Base-by-base conservation (phyloP, 2,329 filamentous ascomycete genomes). In the Colletotrichum musicola region DNA sequence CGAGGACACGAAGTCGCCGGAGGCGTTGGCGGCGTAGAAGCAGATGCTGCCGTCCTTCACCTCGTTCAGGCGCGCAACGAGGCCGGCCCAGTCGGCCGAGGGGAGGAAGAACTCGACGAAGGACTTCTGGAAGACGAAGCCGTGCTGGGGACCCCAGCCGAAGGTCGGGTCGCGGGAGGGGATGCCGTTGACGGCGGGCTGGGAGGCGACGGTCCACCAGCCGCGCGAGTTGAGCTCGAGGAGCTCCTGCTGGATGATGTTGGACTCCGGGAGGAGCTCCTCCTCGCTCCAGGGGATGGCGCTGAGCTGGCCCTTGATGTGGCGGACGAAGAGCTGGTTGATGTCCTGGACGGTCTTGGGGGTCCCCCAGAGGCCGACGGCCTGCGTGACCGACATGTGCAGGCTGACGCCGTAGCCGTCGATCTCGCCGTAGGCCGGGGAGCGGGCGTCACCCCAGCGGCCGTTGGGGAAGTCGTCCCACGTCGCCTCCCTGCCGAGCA, bases 381-480 rank as follows among this genome's bases (percentile, higher is more conserved):
- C 96, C 76, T 95, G 90, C 2, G 90, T 87, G n/a, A 93, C 89
- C 0, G 93, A 93, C 77, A 98, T 93, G 81, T 98, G 96, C 46
- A 99, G 85, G 64, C 92, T 96, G n/a, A 97, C 94, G 12, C 96
- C 96, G 77, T 98, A 98, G n/a, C 95, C 95, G 76, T 98, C 95
- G 68, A 98, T 98, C 79, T 98, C 94, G 75, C 95, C 95, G 77
- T 97, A 98, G 0, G 95, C 95, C 1, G 94, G 94, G 3, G 94
- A 97, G 60, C 95, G 89, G 4, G 95, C 93, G 75, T 98, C 95
- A 77, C 95, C 95, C 90, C 95, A 98, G 63, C 95, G 89, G 30
- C 95, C 96, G 83, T 98, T 98, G 71, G 95, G 95, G 79, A 94
- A 99, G 77, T 99, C 96, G 75, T 99, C 96, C 96, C 96, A 99